Evolutionary conservation across 768 basidiomycete genomes (phyloP).

Genomic region (Trametes gibbosa): DNA sequence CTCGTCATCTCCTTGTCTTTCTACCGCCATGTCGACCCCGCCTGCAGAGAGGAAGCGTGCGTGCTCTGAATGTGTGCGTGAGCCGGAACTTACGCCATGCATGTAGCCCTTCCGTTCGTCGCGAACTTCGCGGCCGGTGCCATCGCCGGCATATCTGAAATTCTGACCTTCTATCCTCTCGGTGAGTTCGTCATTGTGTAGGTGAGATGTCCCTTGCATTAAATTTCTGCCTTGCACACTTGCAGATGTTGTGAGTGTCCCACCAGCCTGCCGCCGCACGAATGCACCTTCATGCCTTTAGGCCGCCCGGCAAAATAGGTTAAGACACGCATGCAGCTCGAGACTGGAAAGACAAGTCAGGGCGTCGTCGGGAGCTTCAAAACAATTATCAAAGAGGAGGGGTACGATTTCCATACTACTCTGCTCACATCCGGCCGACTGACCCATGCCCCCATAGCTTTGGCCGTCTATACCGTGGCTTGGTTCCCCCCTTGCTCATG

Average conservation of each 20-base stretch:
- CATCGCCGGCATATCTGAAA: constrained; percentile 88
- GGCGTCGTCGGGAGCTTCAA: constrained; percentile 83
- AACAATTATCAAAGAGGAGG: constrained; percentile 85
- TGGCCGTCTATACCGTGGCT: constrained; percentile 88
- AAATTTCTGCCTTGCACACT: neutral
- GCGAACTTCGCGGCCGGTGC: constrained; percentile 95
- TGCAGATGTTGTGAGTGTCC: constrained; percentile 77
- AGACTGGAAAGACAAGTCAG: constrained; percentile 70
- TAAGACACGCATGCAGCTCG: constrained; percentile 98
- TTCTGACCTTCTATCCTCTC: constrained; percentile 85
- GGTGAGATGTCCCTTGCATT: neutral
- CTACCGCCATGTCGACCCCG: constrained; percentile 7
- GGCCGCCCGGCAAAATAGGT: constrained; percentile 49
- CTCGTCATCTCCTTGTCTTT: neutral
- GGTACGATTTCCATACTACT: constrained; percentile 48
- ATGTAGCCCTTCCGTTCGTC: constrained; percentile 72
- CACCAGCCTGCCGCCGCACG: neutral
- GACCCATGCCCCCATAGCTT: constrained; percentile 42
- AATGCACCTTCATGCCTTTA: constrained; percentile 11
- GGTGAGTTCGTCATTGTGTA: constrained; percentile 46
- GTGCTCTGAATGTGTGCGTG: neutral
- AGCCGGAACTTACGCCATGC: no score
- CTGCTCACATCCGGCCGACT: neutral
- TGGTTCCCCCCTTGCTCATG: constrained; percentile 91
- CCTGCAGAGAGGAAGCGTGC: constrained; percentile 11